Evolutionary conservation across 495 filamentous ascomycete genomes (phyloP), one percentile per base, ranked within the genome.

Genomic region (Amphirosellinia nigrospora): DNA sequence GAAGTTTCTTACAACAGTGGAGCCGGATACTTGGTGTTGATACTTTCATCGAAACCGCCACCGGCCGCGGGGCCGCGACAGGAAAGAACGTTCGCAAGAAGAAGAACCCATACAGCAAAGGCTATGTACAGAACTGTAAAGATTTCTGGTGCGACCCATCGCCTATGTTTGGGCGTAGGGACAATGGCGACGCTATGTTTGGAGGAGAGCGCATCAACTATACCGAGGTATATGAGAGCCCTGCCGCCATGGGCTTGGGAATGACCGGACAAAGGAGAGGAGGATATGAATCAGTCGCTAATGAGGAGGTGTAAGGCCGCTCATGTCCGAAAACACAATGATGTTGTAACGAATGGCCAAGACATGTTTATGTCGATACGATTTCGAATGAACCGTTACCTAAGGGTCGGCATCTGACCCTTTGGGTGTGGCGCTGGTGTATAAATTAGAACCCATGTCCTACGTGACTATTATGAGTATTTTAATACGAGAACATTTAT

Each of bases 71-170:
- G 38, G 86, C 87, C 1, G 82, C 81, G 2, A 83, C 83, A 9
- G 76, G 74, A 50, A 78, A 77, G 50, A 86, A 83, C 52, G 83
- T 82, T 43, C 82, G 82, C 21, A 82, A 85, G 53, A 87, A 88
- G 66, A 82, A 84, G 38, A 99, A 99, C 73, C 94, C 93, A 0
- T 99, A 93, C 79, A 94, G 91, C 38, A 86, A 88, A 43, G 96
- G 96, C 21, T 78, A 93, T 19, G 70, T 95, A 34, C 89, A 89
- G 39, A 99, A 99, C 72, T 98, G 95, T 76, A 93, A 89, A 67
- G 96, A 99, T 79, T 99, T 99, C 79, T 99, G 93, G 93, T 93
- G 92, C 73, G 96, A 98, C 76, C 88, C 92, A 0, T 88, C 91
- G 21, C 94, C 96, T 9, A 74, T 96, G 38, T 94, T 98, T 80